Evolutionary conservation across 2,329 filamentous ascomycete genomes (phyloP).

Genomic region (Phaeosphaeriaceae sp.): DNA sequence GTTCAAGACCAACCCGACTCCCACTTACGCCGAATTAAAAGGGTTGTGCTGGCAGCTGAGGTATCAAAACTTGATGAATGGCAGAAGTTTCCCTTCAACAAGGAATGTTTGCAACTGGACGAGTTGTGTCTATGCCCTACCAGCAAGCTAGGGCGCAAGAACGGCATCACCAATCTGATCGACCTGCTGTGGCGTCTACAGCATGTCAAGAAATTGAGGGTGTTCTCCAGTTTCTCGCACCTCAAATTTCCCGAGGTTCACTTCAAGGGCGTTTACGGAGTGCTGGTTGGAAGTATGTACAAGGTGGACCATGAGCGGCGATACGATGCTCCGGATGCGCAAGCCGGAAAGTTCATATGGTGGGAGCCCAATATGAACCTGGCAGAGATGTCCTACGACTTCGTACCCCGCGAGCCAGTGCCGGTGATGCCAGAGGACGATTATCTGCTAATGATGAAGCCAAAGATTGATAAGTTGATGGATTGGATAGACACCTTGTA

Average conservation of each 20-base stretch:
- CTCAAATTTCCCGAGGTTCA: not conserved
- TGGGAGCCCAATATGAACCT: constrained; percentile 49
- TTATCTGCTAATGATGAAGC: constrained; percentile 49
- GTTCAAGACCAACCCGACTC: constrained; percentile 10
- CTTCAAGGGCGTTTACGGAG: constrained; percentile 27
- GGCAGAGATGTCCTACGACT: constrained; percentile 32
- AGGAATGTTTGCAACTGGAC: constrained; percentile 37
- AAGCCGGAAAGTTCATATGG: constrained; percentile 44
- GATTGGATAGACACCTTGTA: not conserved
- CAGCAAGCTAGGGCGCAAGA: not conserved
- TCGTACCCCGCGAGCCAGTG: constrained; percentile 38
- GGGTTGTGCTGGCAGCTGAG: constrained; percentile 33
- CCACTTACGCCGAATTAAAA: constrained; percentile 20
- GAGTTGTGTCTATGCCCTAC: constrained; percentile 9
- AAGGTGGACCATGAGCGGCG: constrained; percentile 51
- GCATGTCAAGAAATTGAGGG: constrained; percentile 42
- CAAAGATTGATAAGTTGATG: constrained; percentile 45
- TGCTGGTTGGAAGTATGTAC: constrained; percentile 48
- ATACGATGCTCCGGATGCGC: constrained; percentile 41
- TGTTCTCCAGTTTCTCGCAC: constrained; percentile 36
- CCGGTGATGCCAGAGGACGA: constrained; percentile 41
- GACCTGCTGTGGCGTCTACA: constrained; percentile 27
- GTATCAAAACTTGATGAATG: constrained; percentile 41
- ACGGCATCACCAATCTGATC: constrained; percentile 9
- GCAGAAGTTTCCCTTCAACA: constrained; percentile 41